Base-by-base conservation (phyloP, 495 filamentous ascomycete species). In the Neurospora hispaniola region DNA sequence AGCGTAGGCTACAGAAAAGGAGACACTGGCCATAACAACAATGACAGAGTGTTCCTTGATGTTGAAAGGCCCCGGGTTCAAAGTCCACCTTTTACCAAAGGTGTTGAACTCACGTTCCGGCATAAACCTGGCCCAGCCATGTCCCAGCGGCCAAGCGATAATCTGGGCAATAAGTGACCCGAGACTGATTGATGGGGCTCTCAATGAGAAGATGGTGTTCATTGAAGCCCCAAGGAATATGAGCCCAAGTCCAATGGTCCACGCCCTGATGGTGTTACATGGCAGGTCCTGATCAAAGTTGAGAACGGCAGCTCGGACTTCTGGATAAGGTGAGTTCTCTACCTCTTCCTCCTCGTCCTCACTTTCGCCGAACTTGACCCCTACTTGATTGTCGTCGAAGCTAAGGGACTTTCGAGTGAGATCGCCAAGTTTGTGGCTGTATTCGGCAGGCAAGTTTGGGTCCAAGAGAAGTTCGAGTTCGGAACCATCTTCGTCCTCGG, bases 41-140 rank as follows among this genome's bases (percentile, higher is more conserved):
- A 94, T 92, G 74, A 94, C 83, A 7, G 89, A 87, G 83, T 94
- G 92, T 77, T 93, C 91, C 77, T 94, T 94, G 80, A 92, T 88
- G 78, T 93, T 94, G 82, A 94, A 94, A 54, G 88, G 90, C 12
- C 91, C 89, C 7, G 90, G 90, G 74, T 93, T 93, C 42, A 92
- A 74, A 38, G 84, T 86, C 78, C 84, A 88, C 31, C 82, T 77
- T 42, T 84, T 44, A 11, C 90, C 90, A 72, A 91, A 89, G 20
- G 88, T 78, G 43, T 72, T 83, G 76, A 88, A 84, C 40, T 85
- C 78, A 38, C 84, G 84, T 9, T 84, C 74, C 12, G 91, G 91
- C 44, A 86, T 77, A 42, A 82, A 75, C 44, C 73, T 78, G 42
- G 82, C 82, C 85, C 82, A 84, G 27, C 81, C 87, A 42, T 89